phyloP scores from a whole-genome alignment of 2,329 filamentous ascomycete genomes.

The Xylariaceae sp. region DNA sequence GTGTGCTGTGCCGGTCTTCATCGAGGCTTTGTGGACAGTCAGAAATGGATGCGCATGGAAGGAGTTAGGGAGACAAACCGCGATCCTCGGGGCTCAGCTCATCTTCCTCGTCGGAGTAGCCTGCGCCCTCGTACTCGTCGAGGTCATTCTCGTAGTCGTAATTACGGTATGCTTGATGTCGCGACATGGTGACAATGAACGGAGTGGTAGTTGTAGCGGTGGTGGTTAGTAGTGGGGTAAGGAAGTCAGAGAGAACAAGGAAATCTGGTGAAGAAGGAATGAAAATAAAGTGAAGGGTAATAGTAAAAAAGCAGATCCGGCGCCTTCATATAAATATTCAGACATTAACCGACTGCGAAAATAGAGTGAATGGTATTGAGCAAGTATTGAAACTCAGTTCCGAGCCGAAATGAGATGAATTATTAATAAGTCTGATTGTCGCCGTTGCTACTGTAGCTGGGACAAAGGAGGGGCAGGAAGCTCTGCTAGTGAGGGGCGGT shows the following conservation, averaged over 20 bases:
- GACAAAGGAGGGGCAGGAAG: no score
- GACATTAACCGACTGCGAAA: no score
- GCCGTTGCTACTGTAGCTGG: no score
- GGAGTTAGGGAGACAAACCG: slow-evolving; percentile 19
- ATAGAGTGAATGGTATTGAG: no score
- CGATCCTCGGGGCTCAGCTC: slow-evolving; percentile 36
- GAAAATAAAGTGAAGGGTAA: not conserved
- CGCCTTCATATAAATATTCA: no score
- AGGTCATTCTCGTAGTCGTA: slow-evolving; percentile 50
- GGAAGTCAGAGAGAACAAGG: no score
- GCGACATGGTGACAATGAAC: slow-evolving; percentile 36
- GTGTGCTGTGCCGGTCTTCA: slow-evolving; percentile 63
- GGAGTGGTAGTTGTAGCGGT: not conserved
- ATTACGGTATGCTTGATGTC: slow-evolving; percentile 44
- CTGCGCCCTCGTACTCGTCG: slow-evolving; percentile 46
- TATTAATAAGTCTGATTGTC: no score
- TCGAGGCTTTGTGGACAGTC: slow-evolving; percentile 29
- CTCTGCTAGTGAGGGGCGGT: no score
- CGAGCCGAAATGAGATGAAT: no score
- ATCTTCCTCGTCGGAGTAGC: slow-evolving; percentile 41
- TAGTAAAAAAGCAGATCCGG: no score
- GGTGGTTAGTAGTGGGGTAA: not conserved
- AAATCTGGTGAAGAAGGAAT: not conserved
- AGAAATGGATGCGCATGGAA: slow-evolving; percentile 1
- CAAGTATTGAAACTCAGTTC: no score